Evolutionary conservation across 176 grass and related monocot genomes (phyloP), one percentile per base, ranked within the genome.

Genomic region (Paspalum vaginatum): DNA sequence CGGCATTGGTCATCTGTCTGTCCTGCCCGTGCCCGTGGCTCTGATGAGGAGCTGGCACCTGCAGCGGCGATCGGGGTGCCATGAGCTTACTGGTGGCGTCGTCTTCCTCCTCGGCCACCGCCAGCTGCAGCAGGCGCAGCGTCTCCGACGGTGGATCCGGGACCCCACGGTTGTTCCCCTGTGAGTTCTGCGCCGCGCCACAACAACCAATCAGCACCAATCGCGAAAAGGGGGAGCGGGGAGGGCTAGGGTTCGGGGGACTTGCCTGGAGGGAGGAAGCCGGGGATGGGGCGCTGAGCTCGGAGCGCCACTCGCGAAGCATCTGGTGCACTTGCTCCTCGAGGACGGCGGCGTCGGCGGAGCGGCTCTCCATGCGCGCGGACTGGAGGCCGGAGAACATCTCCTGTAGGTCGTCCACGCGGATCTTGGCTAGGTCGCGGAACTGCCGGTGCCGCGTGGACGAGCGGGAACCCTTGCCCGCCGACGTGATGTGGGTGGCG

Each of bases 291-390:
- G 84, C 85, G 73, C 82, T 92, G 82, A 97, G 94, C 89, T 97
- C 94, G 56, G 87, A 72, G 24, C 83, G 92, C 87, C 89, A 97
- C 82, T 97, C 94, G 10, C 94, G 91, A 56, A 97, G 94, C 94
- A 97, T 97, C 72, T 88, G 94, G 62, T 97, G 89, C 26, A 94
- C 84, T 79, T 97, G 94, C 81, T 89, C 91, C 61, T 97, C 94
- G 72, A 97, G 87, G 68, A 97, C 70, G 38, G 91, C 83, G 24
- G 84, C 87, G 72, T 97, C 94, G 75, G 89, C 94, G 27, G 87
- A 66, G 72, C 94, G 91, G 83, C 91, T 94, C 79, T 97, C 94
- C 76, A 83, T 90, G 77, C 91, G 89, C 51, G 94, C 94, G 62
- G 89, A 92, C 67, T 94, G 94, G 72, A 97, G 89, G 61, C 88